Conservation (phyloP, 306 rosid species). For the Erythrophleum fordii region DNA sequence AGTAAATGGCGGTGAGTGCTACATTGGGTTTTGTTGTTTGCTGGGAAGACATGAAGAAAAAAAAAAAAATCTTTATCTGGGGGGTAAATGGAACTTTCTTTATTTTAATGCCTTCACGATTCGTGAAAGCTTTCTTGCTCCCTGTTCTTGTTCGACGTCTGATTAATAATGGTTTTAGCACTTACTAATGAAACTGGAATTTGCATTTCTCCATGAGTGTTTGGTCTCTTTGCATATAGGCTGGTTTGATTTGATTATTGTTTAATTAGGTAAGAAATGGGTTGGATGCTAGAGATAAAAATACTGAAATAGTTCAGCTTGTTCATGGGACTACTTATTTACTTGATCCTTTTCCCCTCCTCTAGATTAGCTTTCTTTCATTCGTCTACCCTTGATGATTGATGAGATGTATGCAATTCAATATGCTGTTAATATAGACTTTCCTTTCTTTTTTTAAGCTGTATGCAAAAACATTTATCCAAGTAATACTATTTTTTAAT, state of each 20-base stretch:
- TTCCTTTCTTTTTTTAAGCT: not conserved
- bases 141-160: slow-evolving; percentile 15
- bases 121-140: slow-evolving; percentile 30
- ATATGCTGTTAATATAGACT: not conserved
- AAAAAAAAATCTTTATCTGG: not conserved
- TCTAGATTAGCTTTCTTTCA: not conserved
- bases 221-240: not conserved
- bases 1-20: slow-evolving; percentile 15
- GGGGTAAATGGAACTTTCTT: slow-evolving; percentile 3
- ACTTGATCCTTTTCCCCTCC: not conserved
- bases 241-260: slow-evolving; percentile 24
- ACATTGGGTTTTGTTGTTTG: not conserved
- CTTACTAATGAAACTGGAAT: slow-evolving; percentile 1
- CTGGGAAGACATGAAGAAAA: not conserved
- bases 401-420: not conserved
- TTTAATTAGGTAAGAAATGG: slow-evolving; percentile 10
- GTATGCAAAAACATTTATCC: not conserved
- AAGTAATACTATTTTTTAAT: slow-evolving; percentile 26
- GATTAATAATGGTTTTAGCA: slow-evolving; percentile 5
- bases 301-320: slow-evolving; percentile 29
- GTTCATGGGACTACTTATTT: not conserved
- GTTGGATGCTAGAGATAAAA: slow-evolving; percentile 1
- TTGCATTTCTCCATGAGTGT: slow-evolving; percentile 23
- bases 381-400: not conserved
- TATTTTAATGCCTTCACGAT: not conserved